Evolutionary conservation across 2,329 filamentous ascomycete genomes (phyloP).

Genomic region (Periglandula ipomoeae): DNA sequence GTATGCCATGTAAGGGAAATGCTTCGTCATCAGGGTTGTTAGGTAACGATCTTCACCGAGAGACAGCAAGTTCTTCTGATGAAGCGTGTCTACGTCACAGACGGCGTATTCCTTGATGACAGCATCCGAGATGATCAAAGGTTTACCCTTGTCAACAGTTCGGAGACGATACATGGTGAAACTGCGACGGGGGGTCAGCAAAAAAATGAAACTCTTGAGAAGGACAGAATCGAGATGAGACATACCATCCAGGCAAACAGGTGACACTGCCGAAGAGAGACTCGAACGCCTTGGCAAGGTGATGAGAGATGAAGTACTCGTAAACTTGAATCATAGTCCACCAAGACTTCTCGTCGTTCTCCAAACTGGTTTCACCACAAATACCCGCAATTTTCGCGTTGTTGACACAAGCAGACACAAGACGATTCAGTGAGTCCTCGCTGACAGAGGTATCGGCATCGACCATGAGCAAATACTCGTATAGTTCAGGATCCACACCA

Average conservation of each 20-base stretch:
- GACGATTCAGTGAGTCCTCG: conserved; percentile 83
- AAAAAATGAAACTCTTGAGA: conserved; percentile 13
- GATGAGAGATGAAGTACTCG: conserved; percentile 98
- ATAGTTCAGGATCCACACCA: conserved; percentile 91
- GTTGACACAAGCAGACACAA: conserved; percentile 87
- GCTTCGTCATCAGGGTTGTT: conserved; percentile 95
- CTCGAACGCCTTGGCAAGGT: conserved; percentile 93
- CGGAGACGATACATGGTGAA: conserved; percentile 98
- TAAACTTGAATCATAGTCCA: conserved; percentile 99
- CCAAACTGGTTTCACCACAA: conserved; percentile 90
- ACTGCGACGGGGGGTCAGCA: conserved; percentile 42
- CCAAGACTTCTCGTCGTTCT: conserved; percentile 92
- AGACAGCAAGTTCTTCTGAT: conserved; percentile 91
- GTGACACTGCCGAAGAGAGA: conserved; percentile 96
- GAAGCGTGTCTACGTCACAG: conserved; percentile 84
- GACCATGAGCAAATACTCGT: conserved; percentile 95
- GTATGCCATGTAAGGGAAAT: conserved; percentile 92
- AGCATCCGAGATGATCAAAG: conserved; percentile 83
- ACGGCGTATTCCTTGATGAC: conserved; percentile 84
- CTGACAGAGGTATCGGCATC: conserved; percentile 93
- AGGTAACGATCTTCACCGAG: conserved; percentile 96
- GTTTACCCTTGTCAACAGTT: conserved; percentile 87
- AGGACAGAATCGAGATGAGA: conserved; percentile 16
- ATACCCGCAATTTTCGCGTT: conserved; percentile 96
- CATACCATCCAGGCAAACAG: conserved; percentile 97